Conservation (phyloP, 306 rosid species). For the Quercus robur region DNA sequence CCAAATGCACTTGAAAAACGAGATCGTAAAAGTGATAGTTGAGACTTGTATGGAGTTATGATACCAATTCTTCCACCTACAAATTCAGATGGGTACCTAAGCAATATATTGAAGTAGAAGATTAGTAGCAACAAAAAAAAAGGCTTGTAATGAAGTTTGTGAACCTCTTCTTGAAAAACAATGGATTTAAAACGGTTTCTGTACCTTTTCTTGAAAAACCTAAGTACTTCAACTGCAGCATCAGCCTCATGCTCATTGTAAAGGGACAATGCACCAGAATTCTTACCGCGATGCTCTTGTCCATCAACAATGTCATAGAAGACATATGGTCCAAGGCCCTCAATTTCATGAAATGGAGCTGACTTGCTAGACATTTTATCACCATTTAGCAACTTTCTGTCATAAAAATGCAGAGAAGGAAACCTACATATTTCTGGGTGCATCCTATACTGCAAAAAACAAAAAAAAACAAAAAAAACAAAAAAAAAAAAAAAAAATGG, state of each 20-base stretch:
- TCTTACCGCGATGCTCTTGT: conserved; percentile 67
- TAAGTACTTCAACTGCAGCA: conserved; percentile 80
- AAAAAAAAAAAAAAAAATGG: background rate
- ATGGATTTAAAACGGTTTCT: background rate
- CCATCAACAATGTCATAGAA: conserved; percentile 85
- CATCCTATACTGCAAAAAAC: conserved; percentile 87
- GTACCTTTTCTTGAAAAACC: conserved; percentile 75
- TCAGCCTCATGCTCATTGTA: conserved; percentile 87
- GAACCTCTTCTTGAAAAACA: conserved; percentile 36
- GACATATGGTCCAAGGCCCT: conserved; percentile 78
- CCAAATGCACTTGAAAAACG: conserved; percentile 75
- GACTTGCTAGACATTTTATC: conserved; percentile 62
- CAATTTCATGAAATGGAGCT: conserved; percentile 74
- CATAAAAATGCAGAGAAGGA: conserved; percentile 91
- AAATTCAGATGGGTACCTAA: conserved; percentile 79
- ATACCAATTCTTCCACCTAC: conserved; percentile 77
- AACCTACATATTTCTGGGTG: conserved; percentile 92
- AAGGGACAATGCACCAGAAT: conserved; percentile 73
- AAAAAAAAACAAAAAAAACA: conserved; percentile 17
- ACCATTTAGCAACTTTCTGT: conserved; percentile 79
- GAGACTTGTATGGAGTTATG: conserved; percentile 88
- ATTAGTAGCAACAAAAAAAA: conserved; percentile 21
- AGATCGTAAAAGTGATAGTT: conserved; percentile 80
- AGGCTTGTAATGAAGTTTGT: conserved; percentile 3
- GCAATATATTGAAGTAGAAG: conserved; percentile 16